phyloP scores from a whole-genome alignment of 805 yeast species.

The Nadsonia fulvescens region DNA sequence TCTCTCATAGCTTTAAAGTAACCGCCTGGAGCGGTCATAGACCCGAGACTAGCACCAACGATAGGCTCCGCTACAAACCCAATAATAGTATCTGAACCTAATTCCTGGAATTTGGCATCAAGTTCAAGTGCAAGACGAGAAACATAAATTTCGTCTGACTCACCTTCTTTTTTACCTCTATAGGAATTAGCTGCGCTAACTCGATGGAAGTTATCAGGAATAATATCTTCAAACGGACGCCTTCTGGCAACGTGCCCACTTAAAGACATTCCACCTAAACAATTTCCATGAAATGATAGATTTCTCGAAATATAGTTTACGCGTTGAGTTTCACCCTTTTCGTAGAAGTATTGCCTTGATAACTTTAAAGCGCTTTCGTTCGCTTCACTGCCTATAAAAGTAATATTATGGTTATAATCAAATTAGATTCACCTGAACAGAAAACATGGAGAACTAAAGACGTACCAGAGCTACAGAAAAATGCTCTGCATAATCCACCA shows the following conservation, averaged over 20 bases:
- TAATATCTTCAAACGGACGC: conserved; percentile 16
- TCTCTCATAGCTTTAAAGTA: conserved; percentile 29
- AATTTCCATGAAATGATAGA: conserved; percentile 32
- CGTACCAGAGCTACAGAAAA: conserved; percentile 27
- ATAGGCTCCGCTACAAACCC: conserved; percentile 29
- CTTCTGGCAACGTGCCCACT: conserved; percentile 19
- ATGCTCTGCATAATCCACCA: conserved; percentile 5
- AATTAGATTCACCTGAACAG: too few species aligned
- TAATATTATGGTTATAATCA: too few species aligned
- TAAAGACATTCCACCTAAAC: conserved; percentile 23
- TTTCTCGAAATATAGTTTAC: conserved; percentile 26
- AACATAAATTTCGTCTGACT: conserved; percentile 24
- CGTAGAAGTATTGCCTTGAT: conserved; percentile 29
- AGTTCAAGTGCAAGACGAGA: conserved; percentile 23
- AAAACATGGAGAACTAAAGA: too few species aligned
- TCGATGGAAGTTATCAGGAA: conserved; percentile 1
- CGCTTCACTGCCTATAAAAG: conserved; percentile 52
- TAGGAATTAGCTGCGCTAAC: conserved; percentile 15
- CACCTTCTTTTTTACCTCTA: conserved; percentile 17
- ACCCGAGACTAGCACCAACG: conserved; percentile 30
- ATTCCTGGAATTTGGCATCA: conserved; percentile 24
- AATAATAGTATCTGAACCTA: conserved; percentile 27
- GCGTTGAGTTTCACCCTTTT: conserved; percentile 25
- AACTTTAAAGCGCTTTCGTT: conserved; percentile 44
- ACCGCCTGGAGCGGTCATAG: conserved; percentile 27